phyloP scores from a whole-genome alignment of 768 basidiomycete genomes.

The Mycena floridula region DNA sequence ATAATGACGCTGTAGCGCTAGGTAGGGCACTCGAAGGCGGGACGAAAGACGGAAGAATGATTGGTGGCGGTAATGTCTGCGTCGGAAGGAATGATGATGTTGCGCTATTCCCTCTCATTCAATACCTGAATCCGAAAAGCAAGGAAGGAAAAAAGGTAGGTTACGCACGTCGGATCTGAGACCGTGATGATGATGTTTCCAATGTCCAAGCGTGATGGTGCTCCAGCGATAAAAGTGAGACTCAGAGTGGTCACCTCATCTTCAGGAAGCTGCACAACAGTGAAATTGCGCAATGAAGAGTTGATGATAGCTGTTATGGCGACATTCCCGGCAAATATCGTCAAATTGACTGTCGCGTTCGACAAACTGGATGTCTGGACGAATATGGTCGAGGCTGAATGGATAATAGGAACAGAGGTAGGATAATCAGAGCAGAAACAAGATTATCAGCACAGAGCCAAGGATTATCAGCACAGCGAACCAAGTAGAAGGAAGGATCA shows the following conservation, averaged over 20 bases:
- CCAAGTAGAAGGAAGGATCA: not conserved
- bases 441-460: too few relatives aligned
- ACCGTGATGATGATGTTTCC: slow-evolving; percentile 31
- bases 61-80: slow-evolving; percentile 27
- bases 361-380: slow-evolving; percentile 37
- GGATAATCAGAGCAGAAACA: too few relatives aligned
- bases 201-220: slow-evolving; percentile 29
- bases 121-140: not conserved
- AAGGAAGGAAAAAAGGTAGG: too few relatives aligned
- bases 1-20: not conserved
- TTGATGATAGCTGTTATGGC: slow-evolving; percentile 30
- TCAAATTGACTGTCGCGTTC: slow-evolving; percentile 48
- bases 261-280: slow-evolving; percentile 33
- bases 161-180: slow-evolving; percentile 29
- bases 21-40: not conserved
- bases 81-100: slow-evolving; percentile 29
- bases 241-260: slow-evolving; percentile 34
- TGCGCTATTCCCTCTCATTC: slow-evolving; percentile 1
- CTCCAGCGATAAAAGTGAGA: slow-evolving; percentile 29
- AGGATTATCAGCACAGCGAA: too few relatives aligned
- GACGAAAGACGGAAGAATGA: slow-evolving; percentile 25
- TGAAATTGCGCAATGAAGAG: slow-evolving; percentile 31
- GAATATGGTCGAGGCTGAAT: slow-evolving; percentile 40
- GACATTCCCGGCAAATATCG: slow-evolving; percentile 32
- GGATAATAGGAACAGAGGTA: too few relatives aligned